Evolutionary conservation across 2,329 filamentous ascomycete genomes (phyloP).

Genomic region (Xylaria sp.): DNA sequence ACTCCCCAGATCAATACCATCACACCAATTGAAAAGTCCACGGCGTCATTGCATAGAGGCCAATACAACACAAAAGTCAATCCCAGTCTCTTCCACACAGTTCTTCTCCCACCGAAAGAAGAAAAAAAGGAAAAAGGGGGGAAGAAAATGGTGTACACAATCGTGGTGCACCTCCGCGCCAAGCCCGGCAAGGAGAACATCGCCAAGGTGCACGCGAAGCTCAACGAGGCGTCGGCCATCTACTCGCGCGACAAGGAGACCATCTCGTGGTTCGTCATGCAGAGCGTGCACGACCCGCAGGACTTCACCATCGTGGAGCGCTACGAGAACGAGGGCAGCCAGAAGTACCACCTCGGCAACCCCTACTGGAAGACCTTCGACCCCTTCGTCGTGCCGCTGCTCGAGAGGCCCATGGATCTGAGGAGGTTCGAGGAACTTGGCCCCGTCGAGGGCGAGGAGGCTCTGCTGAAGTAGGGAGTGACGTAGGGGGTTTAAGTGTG

Average conservation of each 20-base stretch:
- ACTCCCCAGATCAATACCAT: not conserved
- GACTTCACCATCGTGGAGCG: slow-evolving; percentile 81
- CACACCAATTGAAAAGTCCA: slow-evolving; percentile 9
- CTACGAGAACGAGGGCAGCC: slow-evolving; percentile 72
- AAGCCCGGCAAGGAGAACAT: slow-evolving; percentile 73
- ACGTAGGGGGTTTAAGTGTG: too few relatives aligned
- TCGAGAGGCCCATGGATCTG: slow-evolving; percentile 76
- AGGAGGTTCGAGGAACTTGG: slow-evolving; percentile 73
- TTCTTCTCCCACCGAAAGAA: slow-evolving; percentile 5
- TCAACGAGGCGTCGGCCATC: slow-evolving; percentile 77
- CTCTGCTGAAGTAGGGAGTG: slow-evolving; percentile 38
- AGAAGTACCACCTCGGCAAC: slow-evolving; percentile 73
- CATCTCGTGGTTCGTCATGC: slow-evolving; percentile 80
- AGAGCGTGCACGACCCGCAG: slow-evolving; percentile 72
- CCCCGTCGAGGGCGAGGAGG: slow-evolving; percentile 50
- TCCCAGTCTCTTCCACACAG: not conserved
- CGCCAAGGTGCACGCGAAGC: slow-evolving; percentile 74
- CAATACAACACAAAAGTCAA: not conserved
- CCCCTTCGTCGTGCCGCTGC: slow-evolving; percentile 74
- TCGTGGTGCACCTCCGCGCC: slow-evolving; percentile 75
- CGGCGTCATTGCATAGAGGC: not conserved
- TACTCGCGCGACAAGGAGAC: slow-evolving; percentile 79
- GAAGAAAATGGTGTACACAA: slow-evolving; percentile 70
- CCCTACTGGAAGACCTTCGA: slow-evolving; percentile 82
- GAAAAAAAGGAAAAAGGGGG: too few relatives aligned